Evolutionary conservation across 2,329 filamentous ascomycete genomes (phyloP).

Genomic region (Colletotrichum tabaci): DNA sequence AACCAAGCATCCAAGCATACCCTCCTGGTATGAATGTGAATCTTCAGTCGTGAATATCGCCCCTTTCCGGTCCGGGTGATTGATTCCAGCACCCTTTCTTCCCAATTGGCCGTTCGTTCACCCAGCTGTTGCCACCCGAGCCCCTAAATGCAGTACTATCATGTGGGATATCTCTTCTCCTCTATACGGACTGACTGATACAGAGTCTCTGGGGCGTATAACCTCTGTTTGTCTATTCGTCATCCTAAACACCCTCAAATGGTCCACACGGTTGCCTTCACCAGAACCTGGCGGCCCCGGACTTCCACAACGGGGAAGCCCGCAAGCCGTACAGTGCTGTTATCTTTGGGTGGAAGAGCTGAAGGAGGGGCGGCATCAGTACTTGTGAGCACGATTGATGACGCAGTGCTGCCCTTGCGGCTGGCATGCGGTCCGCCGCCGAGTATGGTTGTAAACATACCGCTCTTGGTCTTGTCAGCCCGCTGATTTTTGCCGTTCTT

Average conservation of each 20-base stretch:
- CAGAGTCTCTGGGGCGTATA: constrained; percentile 6
- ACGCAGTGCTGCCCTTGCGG: constrained; percentile 54
- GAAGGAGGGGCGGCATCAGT: constrained; percentile 57
- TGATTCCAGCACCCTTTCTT: constrained; percentile 20
- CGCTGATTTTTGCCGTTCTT: constrained; percentile 58
- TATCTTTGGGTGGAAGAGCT: constrained; percentile 61
- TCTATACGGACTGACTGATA: constrained; percentile 15
- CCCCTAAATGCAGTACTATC: constrained; percentile 9
- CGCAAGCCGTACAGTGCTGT: constrained; percentile 78
- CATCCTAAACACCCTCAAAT: constrained; percentile 49
- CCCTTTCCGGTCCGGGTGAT: constrained; percentile 20
- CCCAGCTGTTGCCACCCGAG: background rate
- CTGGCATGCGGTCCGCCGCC: constrained; percentile 38
- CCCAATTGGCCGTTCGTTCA: constrained; percentile 3
- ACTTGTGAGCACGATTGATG: constrained; percentile 48
- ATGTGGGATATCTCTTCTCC: background rate
- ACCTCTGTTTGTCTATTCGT: constrained; percentile 6
- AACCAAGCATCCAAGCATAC: constrained; percentile 28
- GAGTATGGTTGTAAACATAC: constrained; percentile 56
- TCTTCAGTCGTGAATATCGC: constrained; percentile 39
- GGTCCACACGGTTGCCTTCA: constrained; percentile 83
- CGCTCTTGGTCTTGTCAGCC: constrained; percentile 62
- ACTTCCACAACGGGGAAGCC: constrained; percentile 84
- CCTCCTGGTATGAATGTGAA: constrained; percentile 39
- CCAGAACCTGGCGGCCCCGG: constrained; percentile 79